Base-by-base conservation (phyloP, 164 flowering plant species). In the Magnolia changhungtana region DNA sequence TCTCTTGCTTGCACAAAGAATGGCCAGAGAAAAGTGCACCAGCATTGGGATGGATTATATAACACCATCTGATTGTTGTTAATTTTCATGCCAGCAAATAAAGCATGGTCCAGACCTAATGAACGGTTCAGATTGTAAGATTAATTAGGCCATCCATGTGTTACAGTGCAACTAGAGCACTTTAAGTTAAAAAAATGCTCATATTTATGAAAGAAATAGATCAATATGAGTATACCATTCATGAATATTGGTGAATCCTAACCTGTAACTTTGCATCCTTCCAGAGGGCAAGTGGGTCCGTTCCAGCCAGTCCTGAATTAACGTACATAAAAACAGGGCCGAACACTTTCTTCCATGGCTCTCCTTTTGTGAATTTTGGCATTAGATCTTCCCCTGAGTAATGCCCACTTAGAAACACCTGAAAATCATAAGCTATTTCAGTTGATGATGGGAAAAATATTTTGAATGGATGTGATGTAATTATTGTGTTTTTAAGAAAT, bases 261-360 rank as follows among this genome's bases (percentile, higher is more conserved):
- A 91, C 95, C 93, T 94, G 92, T 63, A 69, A 69, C 74, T 92
- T 92, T 19, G 98, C 98, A 75, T 91, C 92, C 27, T 89, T 88
- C 98, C 98, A 94, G 9, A 66, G 69, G 18, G 27, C 8, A 8
- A 20, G 13, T 0, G 84, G 84, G 63, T 91, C 88, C 8, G 78
- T 74, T 37, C 78, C 86, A 19, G 29, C 55, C 0, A 77, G 45
- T 49, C 65, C 71, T 9, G 94, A 87, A 80, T 96, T 96, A 16
- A 92, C 84, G 81, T 94, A 90, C 64, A 91, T 82, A 72, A 91
- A 96, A 71, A 92, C 91, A 0, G 99, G 99, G 10, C 99, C 97
- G 76, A 91, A 94, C 13, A 96, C 98, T 69, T 90, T 96, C 85
- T 96, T 96, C 99, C 99, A 96, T 6, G 85, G 78, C 79, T 96